Evolutionary conservation across 345 rosid species (phyloP).

Genomic region (Camelina hispida): DNA sequence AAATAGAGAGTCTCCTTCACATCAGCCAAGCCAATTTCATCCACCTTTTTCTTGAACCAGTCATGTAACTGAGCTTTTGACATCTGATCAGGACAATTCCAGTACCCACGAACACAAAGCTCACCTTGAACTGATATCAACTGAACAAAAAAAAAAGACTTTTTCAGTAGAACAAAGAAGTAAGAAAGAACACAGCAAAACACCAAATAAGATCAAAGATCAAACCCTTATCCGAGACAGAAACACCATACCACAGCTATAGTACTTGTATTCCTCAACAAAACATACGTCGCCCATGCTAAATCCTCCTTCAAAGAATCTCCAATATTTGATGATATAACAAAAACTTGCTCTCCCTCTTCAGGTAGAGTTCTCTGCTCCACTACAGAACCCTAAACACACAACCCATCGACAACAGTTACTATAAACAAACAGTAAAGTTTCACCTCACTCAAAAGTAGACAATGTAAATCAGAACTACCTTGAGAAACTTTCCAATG

Average conservation of each 20-base stretch:
- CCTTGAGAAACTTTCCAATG: constrained; percentile 82
- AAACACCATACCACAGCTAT: constrained; percentile 62
- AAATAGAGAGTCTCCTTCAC: constrained; percentile 73
- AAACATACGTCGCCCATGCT: constrained; percentile 89
- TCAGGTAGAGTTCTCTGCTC: constrained; percentile 61
- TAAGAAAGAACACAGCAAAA: constrained; percentile 12
- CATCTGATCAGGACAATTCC: constrained; percentile 64
- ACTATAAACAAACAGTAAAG: not conserved
- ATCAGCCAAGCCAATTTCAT: constrained; percentile 64
- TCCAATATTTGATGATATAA: constrained; percentile 58
- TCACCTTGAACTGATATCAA: constrained; percentile 61
- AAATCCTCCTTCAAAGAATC: constrained; percentile 65
- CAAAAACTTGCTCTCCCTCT: constrained; percentile 68
- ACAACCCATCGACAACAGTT: constrained; percentile 4
- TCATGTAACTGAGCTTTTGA: constrained; percentile 53
- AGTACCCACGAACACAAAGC: constrained; percentile 87
- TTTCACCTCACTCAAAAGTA: not conserved
- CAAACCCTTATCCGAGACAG: not conserved
- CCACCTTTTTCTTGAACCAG: constrained; percentile 67
- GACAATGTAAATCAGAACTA: constrained; percentile 7
- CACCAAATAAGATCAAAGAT: not conserved
- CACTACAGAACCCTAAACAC: constrained; percentile 58
- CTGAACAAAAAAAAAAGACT: constrained; percentile 45
- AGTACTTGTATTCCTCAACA: constrained; percentile 80
- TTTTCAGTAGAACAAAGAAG: constrained; percentile 7